These are phyloP conservation scores for Tephrocybe sp. DNA, from an alignment of 768 basidiomycete genomes.

Conservation along the genomic window DNA sequence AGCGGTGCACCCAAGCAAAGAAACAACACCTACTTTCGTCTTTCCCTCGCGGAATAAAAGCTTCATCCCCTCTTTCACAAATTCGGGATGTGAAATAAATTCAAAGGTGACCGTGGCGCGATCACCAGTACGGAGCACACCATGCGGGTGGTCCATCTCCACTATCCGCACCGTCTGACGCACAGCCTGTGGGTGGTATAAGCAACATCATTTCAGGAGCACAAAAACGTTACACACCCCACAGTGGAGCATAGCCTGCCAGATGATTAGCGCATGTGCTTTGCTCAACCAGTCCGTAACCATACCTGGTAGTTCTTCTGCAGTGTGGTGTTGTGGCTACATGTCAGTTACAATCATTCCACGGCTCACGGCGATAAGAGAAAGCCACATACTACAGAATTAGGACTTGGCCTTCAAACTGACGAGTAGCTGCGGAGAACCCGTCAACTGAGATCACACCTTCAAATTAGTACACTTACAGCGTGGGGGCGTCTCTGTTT, in stretches of 20 bases:
- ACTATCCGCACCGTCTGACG: constrained; percentile 91
- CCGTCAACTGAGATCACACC: no score
- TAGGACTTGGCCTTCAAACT: constrained; percentile 93
- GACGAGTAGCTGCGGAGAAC: constrained; percentile 59
- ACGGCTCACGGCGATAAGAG: neutral
- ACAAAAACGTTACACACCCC: constrained; percentile 52
- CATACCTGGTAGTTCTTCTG: constrained; percentile 91
- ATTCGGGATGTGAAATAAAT: constrained; percentile 91
- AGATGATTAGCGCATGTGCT: neutral
- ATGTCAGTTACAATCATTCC: neutral
- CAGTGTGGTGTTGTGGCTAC: constrained; percentile 87
- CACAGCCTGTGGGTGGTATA: constrained; percentile 56
- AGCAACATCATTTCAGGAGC: constrained; percentile 3
- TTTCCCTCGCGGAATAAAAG: constrained; percentile 93
- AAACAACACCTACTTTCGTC: constrained; percentile 71
- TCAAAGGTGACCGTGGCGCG: constrained; percentile 93
- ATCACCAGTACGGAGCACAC: constrained; percentile 91
- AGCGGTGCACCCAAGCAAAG: neutral
- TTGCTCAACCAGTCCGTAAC: neutral
- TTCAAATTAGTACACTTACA: constrained; percentile 44
- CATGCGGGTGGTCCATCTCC: constrained; percentile 89
- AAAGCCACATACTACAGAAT: constrained; percentile 75
- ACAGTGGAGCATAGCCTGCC: constrained; percentile 88
- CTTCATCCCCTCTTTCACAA: constrained; percentile 91
- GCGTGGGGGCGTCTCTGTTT: constrained; percentile 74